Evolutionary conservation across 2,329 filamentous ascomycete genomes (phyloP).

Genomic region (Microcyclospora pomicola): DNA sequence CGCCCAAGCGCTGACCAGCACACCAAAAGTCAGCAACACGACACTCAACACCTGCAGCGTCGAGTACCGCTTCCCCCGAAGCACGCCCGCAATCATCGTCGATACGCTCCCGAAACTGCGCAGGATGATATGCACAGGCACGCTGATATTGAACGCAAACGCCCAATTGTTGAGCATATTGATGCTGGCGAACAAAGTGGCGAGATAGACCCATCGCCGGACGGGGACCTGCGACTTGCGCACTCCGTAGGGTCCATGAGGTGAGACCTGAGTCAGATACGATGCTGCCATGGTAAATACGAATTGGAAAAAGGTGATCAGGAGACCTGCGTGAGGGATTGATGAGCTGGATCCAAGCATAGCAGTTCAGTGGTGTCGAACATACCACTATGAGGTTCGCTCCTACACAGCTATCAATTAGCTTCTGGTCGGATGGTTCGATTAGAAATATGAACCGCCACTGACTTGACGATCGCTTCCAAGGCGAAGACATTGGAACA

Average conservation of each 20-base stretch:
- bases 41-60: constrained; percentile 70
- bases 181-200: constrained; percentile 79
- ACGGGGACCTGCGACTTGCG: constrained; percentile 69
- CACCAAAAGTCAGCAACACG: constrained; percentile 67
- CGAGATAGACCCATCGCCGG: constrained; percentile 74
- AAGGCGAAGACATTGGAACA: constrained; percentile 96
- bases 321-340: constrained; percentile 42
- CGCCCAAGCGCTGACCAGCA: constrained; percentile 77
- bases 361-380: constrained; percentile 1
- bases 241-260: constrained; percentile 56
- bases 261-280: constrained; percentile 31
- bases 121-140: constrained; percentile 92
- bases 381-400: constrained; percentile 70
- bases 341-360: background rate
- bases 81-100: constrained; percentile 78
- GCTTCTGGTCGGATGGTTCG: background rate
- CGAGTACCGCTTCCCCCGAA: constrained; percentile 77
- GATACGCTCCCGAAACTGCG: constrained; percentile 91
- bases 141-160: constrained; percentile 91
- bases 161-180: constrained; percentile 97
- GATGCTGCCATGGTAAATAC: constrained; percentile 49
- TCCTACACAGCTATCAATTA: constrained; percentile 33
- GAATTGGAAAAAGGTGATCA: constrained; percentile 39
- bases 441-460: constrained; percentile 8
- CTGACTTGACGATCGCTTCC: constrained; percentile 87